Evolutionary conservation across 257 asterid genomes (phyloP).

Genomic region (Solanum bukasovii): DNA sequence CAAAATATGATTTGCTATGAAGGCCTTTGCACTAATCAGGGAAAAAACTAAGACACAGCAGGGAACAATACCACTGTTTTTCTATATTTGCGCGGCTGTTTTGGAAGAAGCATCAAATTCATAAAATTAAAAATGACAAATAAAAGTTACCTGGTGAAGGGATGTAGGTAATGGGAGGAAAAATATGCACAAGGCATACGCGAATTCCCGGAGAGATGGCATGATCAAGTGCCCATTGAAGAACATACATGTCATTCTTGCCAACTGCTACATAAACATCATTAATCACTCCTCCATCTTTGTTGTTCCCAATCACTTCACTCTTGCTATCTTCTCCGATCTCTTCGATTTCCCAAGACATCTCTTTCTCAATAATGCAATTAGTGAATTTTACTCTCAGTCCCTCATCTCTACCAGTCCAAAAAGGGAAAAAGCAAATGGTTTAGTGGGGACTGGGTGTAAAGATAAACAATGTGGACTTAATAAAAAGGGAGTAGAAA

Average conservation of each 20-base stretch:
- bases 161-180: constrained; percentile 51
- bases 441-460: neutral
- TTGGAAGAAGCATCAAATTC: neutral
- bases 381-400: neutral
- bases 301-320: constrained; percentile 7
- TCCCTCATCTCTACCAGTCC: neutral
- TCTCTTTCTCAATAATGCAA: neutral
- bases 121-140: neutral
- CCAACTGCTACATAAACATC: constrained; percentile 79
- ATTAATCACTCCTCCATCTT: neutral
- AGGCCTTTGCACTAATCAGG: neutral
- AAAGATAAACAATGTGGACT: neutral
- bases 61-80: neutral
- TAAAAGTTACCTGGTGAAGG: constrained; percentile 51
- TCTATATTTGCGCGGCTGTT: neutral
- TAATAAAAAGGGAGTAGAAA: neutral
- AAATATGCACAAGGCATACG: constrained; percentile 57
- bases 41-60: neutral
- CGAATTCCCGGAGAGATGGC: constrained; percentile 44
- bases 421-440: neutral
- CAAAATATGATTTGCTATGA: neutral
- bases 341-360: constrained; percentile 68
- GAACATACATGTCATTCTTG: constrained; percentile 56
- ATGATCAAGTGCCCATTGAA: constrained; percentile 69
- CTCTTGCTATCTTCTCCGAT: constrained; percentile 46